A percentile compares a stretch with the other conserved stretches of the same genome.
These are phyloP conservation scores for Cladochytrium replicatum DNA, from an alignment of 192 early-diverging fungal genomes.

Conservation along the genomic window DNA sequence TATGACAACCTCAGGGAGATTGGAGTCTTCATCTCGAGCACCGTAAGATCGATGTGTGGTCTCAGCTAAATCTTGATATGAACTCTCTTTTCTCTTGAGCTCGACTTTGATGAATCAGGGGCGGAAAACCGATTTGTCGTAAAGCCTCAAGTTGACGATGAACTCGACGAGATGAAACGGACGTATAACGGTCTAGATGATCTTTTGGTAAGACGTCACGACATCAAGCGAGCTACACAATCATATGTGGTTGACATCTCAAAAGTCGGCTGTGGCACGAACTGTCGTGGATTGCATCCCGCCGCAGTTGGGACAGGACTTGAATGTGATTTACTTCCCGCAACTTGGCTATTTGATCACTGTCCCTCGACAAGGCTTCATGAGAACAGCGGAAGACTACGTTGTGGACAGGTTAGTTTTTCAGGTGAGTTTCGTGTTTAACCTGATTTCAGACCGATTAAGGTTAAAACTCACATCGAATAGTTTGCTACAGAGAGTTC, in stretches of 20 bases:
- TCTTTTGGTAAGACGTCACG: conserved; percentile 38
- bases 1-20: neutral
- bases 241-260: neutral
- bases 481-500: conserved; percentile 59
- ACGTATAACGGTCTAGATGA: conserved; percentile 57
- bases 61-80: neutral
- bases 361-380: conserved; percentile 41
- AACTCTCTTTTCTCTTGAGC: conserved; percentile 31
- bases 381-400: conserved; percentile 33
- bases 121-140: conserved; percentile 49
- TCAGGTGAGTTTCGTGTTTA: conserved; percentile 33
- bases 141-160: conserved; percentile 40
- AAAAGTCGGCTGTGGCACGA: conserved; percentile 40
- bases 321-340: conserved; percentile 72
- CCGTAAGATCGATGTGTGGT: too few relatives aligned
- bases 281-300: conserved; percentile 48
- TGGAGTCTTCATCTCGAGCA: neutral
- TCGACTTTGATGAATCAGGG: conserved; percentile 63
- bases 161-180: conserved; percentile 58
- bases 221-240: neutral
- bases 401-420: conserved; percentile 39
- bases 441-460: neutral
- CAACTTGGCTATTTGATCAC: conserved; percentile 69
- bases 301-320: conserved; percentile 14
- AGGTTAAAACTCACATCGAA: too few relatives aligned